Evolutionary conservation across 2,329 filamentous ascomycete species (phyloP).

Genomic region (Colletotrichum filicis): DNA sequence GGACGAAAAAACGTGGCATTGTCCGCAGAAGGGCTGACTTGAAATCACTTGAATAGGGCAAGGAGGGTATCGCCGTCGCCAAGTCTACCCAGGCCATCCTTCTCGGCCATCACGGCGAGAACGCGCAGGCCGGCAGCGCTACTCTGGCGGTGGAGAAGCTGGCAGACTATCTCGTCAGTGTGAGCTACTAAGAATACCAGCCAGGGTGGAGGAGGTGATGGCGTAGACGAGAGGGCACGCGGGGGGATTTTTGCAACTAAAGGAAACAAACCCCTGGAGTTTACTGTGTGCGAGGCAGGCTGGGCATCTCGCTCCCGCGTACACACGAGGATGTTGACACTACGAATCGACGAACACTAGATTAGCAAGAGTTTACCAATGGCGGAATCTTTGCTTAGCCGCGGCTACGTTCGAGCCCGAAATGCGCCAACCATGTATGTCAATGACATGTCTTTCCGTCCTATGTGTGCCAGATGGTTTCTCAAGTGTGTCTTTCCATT

Average conservation of each 20-base stretch:
- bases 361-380: conserved; percentile 35
- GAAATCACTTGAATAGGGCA: conserved; percentile 62
- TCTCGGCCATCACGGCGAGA: conserved; percentile 85
- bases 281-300: conserved; percentile 30
- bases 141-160: conserved; percentile 84
- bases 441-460: not conserved
- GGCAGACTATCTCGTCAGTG: conserved; percentile 85
- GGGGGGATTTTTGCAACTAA: not conserved
- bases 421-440: conserved; percentile 6
- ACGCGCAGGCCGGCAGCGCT: conserved; percentile 77
- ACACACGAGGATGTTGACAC: conserved; percentile 32
- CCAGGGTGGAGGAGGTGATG: conserved; percentile 6
- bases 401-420: not conserved
- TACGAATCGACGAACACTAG: conserved; percentile 36
- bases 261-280: conserved; percentile 9
- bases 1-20: not conserved
- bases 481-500: conserved; percentile 9
- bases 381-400: conserved; percentile 32
- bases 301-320: conserved; percentile 34
- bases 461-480: not conserved
- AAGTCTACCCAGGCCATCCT: conserved; percentile 92
- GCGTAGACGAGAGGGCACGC: conserved; percentile 10
- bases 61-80: conserved; percentile 82
- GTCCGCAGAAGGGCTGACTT: not conserved
- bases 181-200: conserved; percentile 74